Evolutionary conservation across 371 early-diverging fungal genomes (phyloP).

Genomic region (Mucor circinelloides): DNA sequence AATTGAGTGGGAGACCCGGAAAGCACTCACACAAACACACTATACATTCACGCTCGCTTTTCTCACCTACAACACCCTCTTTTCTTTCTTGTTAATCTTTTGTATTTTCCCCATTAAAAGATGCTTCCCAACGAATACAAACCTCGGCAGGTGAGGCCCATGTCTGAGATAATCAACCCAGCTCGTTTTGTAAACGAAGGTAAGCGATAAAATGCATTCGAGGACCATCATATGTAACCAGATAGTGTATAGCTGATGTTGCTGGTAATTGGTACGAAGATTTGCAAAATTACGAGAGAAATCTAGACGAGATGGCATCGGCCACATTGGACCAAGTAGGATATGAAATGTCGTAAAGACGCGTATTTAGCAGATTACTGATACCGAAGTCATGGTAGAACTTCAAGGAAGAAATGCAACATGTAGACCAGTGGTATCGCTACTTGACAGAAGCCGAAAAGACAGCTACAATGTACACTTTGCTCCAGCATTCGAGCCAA

Average conservation of each 20-base stretch:
- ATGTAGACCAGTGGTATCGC: conserved; percentile 93
- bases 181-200: conserved; percentile 23
- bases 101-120: not conserved
- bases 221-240: not conserved
- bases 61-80: not conserved
- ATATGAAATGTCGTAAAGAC: not conserved
- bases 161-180: conserved; percentile 32
- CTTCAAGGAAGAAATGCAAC: conserved; percentile 89
- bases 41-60: not conserved
- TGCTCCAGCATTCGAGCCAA: conserved; percentile 85
- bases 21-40: not conserved
- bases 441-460: conserved; percentile 88
- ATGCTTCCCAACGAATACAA: conserved; percentile 29
- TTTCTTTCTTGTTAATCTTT: not conserved
- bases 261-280: conserved; percentile 86
- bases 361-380: not conserved
- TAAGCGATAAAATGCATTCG: not conserved
- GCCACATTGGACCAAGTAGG: conserved; percentile 79
- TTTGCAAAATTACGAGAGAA: conserved; percentile 86
- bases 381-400: conserved; percentile 45
- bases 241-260: conserved; percentile 2
- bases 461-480: conserved; percentile 85
- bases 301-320: conserved; percentile 92
- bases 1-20: not conserved
- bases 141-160: conserved; percentile 25